Conservation (phyloP, 768 basidiomycete genomes). For the Tylopilus sp. region DNA sequence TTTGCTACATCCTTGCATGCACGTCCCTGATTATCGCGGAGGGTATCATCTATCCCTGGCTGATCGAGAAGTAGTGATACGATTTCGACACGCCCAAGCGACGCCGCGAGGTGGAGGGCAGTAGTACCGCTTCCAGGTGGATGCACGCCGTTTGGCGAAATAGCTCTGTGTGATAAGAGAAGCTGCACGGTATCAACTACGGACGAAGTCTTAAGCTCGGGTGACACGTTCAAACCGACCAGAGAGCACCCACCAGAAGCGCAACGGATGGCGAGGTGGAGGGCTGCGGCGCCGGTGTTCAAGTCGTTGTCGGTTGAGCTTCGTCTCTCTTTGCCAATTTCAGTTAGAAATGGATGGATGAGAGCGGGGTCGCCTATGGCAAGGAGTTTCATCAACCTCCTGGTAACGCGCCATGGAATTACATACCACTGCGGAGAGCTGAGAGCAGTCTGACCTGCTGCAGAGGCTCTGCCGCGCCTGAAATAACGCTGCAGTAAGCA, state of each 20-base stretch:
- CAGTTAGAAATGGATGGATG: constrained; percentile 79
- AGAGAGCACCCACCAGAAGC: constrained; percentile 54
- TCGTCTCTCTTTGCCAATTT: constrained; percentile 65
- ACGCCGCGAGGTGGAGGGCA: constrained; percentile 70
- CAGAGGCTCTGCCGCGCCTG: constrained; percentile 40
- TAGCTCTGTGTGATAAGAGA: constrained; percentile 67
- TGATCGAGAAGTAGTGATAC: constrained; percentile 77
- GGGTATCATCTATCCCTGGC: constrained; percentile 74
- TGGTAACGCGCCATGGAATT: neutral
- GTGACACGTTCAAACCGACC: neutral
- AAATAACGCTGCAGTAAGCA: constrained; percentile 5
- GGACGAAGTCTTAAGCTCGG: constrained; percentile 1
- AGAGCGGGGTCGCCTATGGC: constrained; percentile 69
- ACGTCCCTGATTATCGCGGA: constrained; percentile 62
- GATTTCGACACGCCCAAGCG: constrained; percentile 68
- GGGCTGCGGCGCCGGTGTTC: constrained; percentile 69
- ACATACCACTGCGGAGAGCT: constrained; percentile 58
- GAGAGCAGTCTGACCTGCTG: constrained; percentile 65
- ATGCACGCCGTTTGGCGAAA: constrained; percentile 75
- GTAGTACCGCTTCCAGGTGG: constrained; percentile 71
- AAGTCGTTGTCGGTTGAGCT: constrained; percentile 45
- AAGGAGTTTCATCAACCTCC: neutral
- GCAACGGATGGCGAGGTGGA: constrained; percentile 83
- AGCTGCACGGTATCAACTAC: constrained; percentile 65
- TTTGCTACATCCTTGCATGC: constrained; percentile 72